These are phyloP conservation scores for Penicillium goetzii DNA, from an alignment of 495 filamentous ascomycete genomes.

Conservation along the genomic window DNA sequence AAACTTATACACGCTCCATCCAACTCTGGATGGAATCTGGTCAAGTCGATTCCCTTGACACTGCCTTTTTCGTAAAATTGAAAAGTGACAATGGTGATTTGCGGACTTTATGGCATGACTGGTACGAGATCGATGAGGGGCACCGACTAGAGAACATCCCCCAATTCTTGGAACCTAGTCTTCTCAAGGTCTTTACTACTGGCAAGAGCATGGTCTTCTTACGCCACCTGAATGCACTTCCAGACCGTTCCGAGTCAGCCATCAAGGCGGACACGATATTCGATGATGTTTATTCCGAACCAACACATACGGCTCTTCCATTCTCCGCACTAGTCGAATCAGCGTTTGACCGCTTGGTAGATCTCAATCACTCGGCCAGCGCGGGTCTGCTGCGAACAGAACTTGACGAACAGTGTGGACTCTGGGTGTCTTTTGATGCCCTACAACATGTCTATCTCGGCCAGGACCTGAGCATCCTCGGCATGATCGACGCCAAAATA, in stretches of 20 bases:
- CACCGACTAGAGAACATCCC: constrained; percentile 64
- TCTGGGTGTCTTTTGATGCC: constrained; percentile 67
- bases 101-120: constrained; percentile 73
- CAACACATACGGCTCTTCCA: constrained; percentile 57
- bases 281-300: constrained; percentile 52
- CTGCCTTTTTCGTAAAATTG: constrained; percentile 74
- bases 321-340: constrained; percentile 74
- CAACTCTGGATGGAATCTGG: constrained; percentile 85
- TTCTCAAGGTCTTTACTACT: constrained; percentile 74
- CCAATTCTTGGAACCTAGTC: constrained; percentile 69
- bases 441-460: constrained; percentile 74
- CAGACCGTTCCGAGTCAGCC: constrained; percentile 20
- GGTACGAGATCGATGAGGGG: constrained; percentile 65
- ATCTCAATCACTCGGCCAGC: constrained; percentile 68
- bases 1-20: constrained; percentile 79
- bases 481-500: constrained; percentile 65
- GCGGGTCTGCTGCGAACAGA: constrained; percentile 64
- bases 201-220: constrained; percentile 89
- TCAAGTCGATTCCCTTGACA: constrained; percentile 62
- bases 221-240: constrained; percentile 55
- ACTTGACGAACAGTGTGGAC: constrained; percentile 69
- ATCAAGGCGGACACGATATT: constrained; percentile 55
- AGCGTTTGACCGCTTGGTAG: constrained; percentile 73
- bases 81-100: constrained; percentile 59
- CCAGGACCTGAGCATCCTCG: constrained; percentile 65